Percentiles rank a stretch among this genome's conserved stretches.
Evolutionary conservation across 208 protist genomes (phyloP).

Genomic region (Trypanosoma conorhini): DNA sequence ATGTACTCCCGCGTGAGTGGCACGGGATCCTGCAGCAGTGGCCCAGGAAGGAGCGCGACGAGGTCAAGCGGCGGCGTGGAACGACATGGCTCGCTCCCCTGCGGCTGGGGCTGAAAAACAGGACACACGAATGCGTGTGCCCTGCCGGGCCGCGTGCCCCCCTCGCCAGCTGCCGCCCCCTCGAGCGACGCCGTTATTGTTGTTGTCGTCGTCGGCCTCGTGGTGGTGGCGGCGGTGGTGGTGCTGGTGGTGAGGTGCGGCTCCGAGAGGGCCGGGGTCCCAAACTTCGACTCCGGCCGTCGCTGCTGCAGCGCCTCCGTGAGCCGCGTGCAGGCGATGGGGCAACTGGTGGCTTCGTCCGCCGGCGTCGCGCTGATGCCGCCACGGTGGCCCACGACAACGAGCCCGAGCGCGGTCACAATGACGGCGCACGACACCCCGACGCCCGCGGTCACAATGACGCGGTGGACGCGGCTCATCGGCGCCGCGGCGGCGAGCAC

Average conservation of each 20-base stretch:
- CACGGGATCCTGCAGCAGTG: conserved; percentile 40
- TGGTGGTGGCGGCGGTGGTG: not conserved
- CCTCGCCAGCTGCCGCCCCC: too few species aligned
- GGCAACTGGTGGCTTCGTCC: conserved; percentile 43
- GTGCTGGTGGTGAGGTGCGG: not conserved
- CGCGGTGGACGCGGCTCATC: conserved; percentile 10
- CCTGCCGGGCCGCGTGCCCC: not conserved
- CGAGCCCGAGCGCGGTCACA: conserved; percentile 34
- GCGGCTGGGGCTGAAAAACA: not conserved
- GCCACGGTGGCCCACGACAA: conserved; percentile 57
- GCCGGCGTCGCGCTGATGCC: conserved; percentile 43
- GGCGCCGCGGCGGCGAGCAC: not conserved
- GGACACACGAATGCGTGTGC: not conserved
- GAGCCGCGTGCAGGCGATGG: conserved; percentile 43
- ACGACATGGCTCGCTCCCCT: not conserved
- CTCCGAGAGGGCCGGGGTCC: not conserved
- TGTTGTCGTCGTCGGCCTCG: too few species aligned
- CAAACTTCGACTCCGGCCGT: not conserved
- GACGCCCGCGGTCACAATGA: conserved; percentile 24
- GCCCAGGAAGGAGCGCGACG: conserved; percentile 62
- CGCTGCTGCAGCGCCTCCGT: conserved; percentile 27
- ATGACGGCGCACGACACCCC: conserved; percentile 34
- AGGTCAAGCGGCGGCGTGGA: conserved; percentile 30
- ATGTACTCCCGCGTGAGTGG: conserved; percentile 26
- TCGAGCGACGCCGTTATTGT: too few species aligned